Percentiles rank a stretch among this genome's conserved stretches.
These are phyloP conservation scores for Apophysomyces sp. DNA, from an alignment of 371 early-diverging fungal genomes.

Conservation along the genomic window DNA sequence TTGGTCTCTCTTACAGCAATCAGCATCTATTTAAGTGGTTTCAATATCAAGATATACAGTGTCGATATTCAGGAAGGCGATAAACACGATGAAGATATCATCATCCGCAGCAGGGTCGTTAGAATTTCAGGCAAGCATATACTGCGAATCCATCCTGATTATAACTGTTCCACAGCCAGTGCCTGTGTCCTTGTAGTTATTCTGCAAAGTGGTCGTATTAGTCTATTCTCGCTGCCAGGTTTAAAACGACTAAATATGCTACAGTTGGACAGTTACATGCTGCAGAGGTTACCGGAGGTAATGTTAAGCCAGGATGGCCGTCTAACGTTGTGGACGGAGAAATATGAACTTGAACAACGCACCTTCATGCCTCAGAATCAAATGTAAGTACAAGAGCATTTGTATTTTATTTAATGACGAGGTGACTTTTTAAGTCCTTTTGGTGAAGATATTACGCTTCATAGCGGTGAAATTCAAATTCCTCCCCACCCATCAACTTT, in stretches of 20 bases:
- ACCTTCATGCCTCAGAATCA: conserved; percentile 27
- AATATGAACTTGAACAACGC: conserved; percentile 45
- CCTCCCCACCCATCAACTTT: conserved; percentile 41
- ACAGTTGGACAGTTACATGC: not conserved
- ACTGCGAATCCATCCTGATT: not conserved
- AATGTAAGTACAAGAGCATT: conserved; percentile 30
- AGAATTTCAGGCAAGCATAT: conserved; percentile 22
- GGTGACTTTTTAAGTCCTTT: conserved; percentile 4
- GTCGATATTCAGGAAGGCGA: conserved; percentile 6
- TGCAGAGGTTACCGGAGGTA: conserved; percentile 23
- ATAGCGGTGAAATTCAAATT: conserved; percentile 33
- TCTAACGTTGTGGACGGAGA: conserved; percentile 43
- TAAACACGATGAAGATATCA: conserved; percentile 8
- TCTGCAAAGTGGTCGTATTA: conserved; percentile 20
- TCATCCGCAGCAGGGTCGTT: conserved; percentile 22
- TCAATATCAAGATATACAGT: conserved; percentile 28
- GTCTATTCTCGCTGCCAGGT: conserved; percentile 26
- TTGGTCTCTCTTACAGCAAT: conserved; percentile 13
- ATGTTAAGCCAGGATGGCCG: conserved; percentile 49
- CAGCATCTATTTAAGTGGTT: conserved; percentile 26
- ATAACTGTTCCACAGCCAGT: conserved; percentile 9
- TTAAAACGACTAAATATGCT: conserved; percentile 6
- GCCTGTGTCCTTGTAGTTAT: conserved; percentile 23
- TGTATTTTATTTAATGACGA: not conserved
- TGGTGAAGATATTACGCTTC: conserved; percentile 44